Conservation (phyloP, 2,329 filamentous ascomycete genomes). For the Microdochium paspali region DNA sequence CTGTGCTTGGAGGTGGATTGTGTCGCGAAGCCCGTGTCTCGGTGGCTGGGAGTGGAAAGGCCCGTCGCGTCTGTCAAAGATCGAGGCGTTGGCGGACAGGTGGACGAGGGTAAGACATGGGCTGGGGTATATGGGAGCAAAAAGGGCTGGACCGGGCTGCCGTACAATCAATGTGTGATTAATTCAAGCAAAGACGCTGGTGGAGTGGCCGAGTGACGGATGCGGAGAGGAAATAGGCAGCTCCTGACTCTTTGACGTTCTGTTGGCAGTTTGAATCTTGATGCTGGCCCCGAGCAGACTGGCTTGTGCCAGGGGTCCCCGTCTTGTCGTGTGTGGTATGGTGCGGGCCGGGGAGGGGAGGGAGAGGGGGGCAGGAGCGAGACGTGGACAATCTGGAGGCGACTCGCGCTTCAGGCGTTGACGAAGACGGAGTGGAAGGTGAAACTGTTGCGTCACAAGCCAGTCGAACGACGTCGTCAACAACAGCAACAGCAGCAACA, state of each 20-base stretch:
- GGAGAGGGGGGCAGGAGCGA: background rate
- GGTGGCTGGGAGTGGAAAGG: no score
- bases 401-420: background rate
- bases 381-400: background rate
- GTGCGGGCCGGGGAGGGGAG: background rate
- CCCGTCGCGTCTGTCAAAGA: no score
- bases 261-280: no score
- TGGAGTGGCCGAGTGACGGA: background rate
- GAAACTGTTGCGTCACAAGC: background rate
- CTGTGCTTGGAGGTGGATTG: no score
- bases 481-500: background rate
- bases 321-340: background rate
- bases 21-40: no score
- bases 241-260: no score
- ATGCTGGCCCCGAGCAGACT: no score
- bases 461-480: background rate
- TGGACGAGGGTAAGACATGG: no score
- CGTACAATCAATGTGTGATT: no score
- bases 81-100: no score
- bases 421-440: background rate
- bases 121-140: no score
- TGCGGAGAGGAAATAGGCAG: background rate
- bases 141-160: no score
- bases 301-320: background rate
- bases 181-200: background rate